Base-by-base conservation (phyloP, 768 basidiomycete species). In the Lactarius evosmus region DNA sequence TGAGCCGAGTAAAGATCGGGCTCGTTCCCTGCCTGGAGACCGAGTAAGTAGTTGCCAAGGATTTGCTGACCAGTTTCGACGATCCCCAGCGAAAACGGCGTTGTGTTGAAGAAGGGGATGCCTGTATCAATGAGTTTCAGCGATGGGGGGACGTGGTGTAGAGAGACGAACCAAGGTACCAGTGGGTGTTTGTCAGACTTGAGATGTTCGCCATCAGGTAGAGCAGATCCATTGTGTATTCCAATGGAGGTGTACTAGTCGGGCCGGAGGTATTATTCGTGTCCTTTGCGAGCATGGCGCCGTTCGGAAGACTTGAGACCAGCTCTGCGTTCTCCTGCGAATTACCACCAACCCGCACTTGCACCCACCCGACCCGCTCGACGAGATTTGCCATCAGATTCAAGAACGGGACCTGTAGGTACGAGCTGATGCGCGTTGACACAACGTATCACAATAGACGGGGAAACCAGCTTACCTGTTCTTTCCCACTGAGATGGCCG, bases 261-360 rank as follows among this genome's bases (percentile, higher is more conserved):
- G 80, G 79, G 66, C 80, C 80, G 2, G 72, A 67, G 7, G 71
- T 67, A 7, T 69, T 67, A 12, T 65, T 65, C 0, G 70, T 62
- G 54, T 78, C 76, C 72, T 89, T 91, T 51, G 82, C 76, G n/a
- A 89, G 74, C 27, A 82, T 79, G n/a, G 74, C 68, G 11, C 78
- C 78, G 59, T 84, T 79, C 0, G 81, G 72, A 8, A 85, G 80
- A 38, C 75, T 78, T 34, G 77, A 74, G 6, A 84, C 85, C 60
- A 84, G 70, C 4, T 74, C 74, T 8, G 78, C 86, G 7, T 76
- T 80, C 58, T 94, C 91, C 71, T 93, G 91, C 0, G 87, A 86
- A 73, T 93, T 93, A 40, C 91, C 91, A 33, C 91, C 91, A 0
- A 93, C 78, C 54, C 91, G 84, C 19, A 92, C 74, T 14, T 80